These are phyloP conservation scores for Pseudocercospora cruenta DNA, from an alignment of 2,329 filamentous ascomycete species.

Conservation along the genomic window DNA sequence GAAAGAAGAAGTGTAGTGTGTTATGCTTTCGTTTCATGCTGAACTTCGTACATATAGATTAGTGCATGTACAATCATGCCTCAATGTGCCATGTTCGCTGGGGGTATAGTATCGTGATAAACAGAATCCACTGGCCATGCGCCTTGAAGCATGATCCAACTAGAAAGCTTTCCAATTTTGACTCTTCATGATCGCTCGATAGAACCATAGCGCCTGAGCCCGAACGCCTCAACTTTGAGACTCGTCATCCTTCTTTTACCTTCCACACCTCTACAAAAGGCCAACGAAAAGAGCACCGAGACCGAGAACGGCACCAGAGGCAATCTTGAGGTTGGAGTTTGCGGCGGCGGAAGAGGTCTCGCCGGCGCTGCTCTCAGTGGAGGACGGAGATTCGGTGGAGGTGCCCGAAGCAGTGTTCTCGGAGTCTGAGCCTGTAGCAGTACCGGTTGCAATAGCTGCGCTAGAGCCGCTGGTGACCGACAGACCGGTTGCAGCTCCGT, in stretches of 20 bases:
- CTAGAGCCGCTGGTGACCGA: constrained; percentile 21
- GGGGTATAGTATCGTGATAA: constrained; percentile 8
- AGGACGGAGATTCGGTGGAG: constrained; percentile 26
- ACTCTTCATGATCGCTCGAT: constrained; percentile 5
- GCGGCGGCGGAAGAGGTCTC: constrained; percentile 30
- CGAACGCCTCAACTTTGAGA: neutral
- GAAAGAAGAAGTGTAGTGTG: neutral
- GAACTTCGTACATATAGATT: neutral
- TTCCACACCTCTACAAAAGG: constrained; percentile 38
- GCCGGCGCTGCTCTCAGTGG: constrained; percentile 26
- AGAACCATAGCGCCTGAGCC: neutral
- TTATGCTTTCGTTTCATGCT: neutral
- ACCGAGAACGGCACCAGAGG: constrained; percentile 40
- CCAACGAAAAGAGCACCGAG: constrained; percentile 43
- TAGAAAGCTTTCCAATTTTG: neutral
- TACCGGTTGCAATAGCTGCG: constrained; percentile 16
- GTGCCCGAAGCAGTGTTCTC: constrained; percentile 21
- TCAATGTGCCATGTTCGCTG: neutral
- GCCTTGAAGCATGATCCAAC: neutral
- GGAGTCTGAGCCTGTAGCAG: constrained; percentile 19
- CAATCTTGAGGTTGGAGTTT: constrained; percentile 36
- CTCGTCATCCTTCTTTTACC: neutral
- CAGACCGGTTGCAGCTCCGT: constrained; percentile 29
- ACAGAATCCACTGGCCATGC: neutral
- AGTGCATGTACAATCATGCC: constrained; percentile 9